These are phyloP conservation scores for Yamadazyma philogaea DNA, from an alignment of 805 yeast genomes.

Conservation along the genomic window DNA sequence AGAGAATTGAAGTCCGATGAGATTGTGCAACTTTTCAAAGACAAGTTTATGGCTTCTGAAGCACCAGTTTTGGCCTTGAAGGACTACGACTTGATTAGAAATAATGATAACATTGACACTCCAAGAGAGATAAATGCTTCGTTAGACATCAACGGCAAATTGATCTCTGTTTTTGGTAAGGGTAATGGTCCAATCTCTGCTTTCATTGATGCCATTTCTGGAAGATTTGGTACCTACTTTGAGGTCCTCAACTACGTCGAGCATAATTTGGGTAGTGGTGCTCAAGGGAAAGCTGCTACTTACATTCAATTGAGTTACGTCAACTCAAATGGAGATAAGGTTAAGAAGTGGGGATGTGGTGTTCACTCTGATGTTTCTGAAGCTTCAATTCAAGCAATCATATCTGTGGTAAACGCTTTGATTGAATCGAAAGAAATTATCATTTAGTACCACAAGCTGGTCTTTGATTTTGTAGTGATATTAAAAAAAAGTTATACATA, in stretches of 20 bases:
- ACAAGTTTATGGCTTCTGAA: conserved; percentile 47
- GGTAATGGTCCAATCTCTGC: conserved; percentile 84
- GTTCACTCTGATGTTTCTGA: conserved; percentile 42
- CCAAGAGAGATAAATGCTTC: conserved; percentile 50
- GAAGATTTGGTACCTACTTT: conserved; percentile 48
- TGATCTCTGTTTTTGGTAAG: conserved; percentile 44
- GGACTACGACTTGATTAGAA: conserved; percentile 47
- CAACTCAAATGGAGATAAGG: conserved; percentile 35
- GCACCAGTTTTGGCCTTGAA: conserved; percentile 29
- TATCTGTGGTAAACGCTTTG: conserved; percentile 52
- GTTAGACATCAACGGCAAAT: conserved; percentile 14
- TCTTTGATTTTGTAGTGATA: not conserved
- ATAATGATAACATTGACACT: conserved; percentile 22
- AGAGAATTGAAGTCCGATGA: conserved; percentile 69
- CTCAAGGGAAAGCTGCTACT: conserved; percentile 71
- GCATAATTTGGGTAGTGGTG: conserved; percentile 71
- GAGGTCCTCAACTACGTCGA: conserved; percentile 68
- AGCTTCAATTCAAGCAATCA: conserved; percentile 57
- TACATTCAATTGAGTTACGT: conserved; percentile 54
- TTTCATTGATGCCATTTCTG: conserved; percentile 60
- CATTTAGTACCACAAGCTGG: conserved; percentile 14
- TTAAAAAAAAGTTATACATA: too few species aligned
- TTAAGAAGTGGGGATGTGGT: conserved; percentile 43
- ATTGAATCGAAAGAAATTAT: conserved; percentile 28
- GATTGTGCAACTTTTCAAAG: conserved; percentile 54